Percentiles rank a stretch among this genome's conserved stretches.
phyloP scores from a whole-genome alignment of 768 basidiomycete genomes.

The Atractiella rhizophila region DNA sequence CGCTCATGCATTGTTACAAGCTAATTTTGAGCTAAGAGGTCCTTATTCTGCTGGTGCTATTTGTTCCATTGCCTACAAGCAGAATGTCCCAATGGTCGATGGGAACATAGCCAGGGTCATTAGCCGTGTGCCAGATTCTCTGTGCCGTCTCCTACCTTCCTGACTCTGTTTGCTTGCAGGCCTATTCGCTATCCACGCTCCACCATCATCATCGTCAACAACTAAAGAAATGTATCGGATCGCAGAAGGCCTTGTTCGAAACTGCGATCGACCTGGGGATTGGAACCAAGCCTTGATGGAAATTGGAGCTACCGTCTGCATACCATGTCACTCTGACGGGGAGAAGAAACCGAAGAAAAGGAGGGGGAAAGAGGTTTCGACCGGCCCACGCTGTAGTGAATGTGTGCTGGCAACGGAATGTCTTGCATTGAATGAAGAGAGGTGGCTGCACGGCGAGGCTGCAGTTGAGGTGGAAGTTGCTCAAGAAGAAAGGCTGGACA shows the following conservation, averaged over 20 bases:
- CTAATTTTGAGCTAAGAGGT: not conserved
- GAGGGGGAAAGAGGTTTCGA: constrained; percentile 43
- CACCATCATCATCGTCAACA: constrained; percentile 51
- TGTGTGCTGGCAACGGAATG: constrained; percentile 23
- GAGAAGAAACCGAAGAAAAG: constrained; percentile 59
- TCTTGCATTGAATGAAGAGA: not conserved
- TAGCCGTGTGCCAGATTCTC: no score
- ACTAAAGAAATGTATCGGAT: constrained; percentile 60
- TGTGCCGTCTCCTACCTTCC: no score
- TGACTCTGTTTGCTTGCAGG: constrained; percentile 65
- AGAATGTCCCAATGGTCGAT: constrained; percentile 58
- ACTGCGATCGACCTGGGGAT: constrained; percentile 40
- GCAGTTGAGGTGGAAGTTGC: not conserved
- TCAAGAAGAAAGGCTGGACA: not conserved
- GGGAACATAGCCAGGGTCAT: constrained; percentile 10
- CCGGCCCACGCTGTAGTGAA: constrained; percentile 43
- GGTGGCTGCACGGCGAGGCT: not conserved
- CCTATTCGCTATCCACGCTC: constrained; percentile 53
- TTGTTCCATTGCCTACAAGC: constrained; percentile 60
- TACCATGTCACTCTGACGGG: no score
- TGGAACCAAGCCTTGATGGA: constrained; percentile 86
- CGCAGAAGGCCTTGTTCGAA: constrained; percentile 42
- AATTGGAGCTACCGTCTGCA: constrained; percentile 78
- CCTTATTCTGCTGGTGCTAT: constrained; percentile 23
- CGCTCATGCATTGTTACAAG: not conserved